Base-by-base conservation (phyloP, 2,329 filamentous ascomycete species). In the Pezicula neosporulosa region DNA sequence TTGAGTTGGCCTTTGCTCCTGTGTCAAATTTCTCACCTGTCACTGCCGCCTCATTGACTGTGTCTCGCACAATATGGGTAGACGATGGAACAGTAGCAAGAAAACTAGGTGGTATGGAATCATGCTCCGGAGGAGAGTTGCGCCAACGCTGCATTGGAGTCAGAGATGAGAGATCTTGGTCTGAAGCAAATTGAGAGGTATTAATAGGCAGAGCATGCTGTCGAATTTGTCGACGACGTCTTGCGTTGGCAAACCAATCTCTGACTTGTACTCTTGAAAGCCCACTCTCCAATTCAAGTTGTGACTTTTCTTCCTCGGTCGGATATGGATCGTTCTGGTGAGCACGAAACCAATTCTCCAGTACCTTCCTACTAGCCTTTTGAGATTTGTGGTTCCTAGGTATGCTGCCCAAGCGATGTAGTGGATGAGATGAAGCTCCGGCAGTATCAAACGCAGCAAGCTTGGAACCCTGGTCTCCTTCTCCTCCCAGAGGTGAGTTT, bases 241-340 rank as follows among this genome's bases (percentile, higher is more conserved):
- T 68, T 1, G 74, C 75, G 55, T 79, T 79, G 19, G 74, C 70
- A 56, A 79, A 78, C 75, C 76, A 79, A 47, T 75, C 76, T 19
- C 71, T 63, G 3, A 78, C 70, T 33, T 76, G 72, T 2, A 68
- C 72, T 46, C 65, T 65, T 18, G 70, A 76, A 15, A 78, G 67
- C 1, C 75, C 75, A 0, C 75, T 76, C 52, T 76, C 66, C 4
- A 61, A 57, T 10, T 69, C 64, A 0, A 79, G 16, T 19, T 13
- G 16, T 15, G 13, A 19, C 21, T 43, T 43, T 9, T 43, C 41
- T 43, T 43, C 41, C 15, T 27, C 16, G 10, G 41, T 24, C 9
- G 41, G 41, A 43, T 10, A 43, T 21, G 41, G 41, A 27, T 43
- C 16, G 7, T 43, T 21, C 21, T 27, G 41, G 21, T 43, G 16